phyloP scores from a whole-genome alignment of 2,329 filamentous ascomycete species.

The Dactylellina parvicollis region DNA sequence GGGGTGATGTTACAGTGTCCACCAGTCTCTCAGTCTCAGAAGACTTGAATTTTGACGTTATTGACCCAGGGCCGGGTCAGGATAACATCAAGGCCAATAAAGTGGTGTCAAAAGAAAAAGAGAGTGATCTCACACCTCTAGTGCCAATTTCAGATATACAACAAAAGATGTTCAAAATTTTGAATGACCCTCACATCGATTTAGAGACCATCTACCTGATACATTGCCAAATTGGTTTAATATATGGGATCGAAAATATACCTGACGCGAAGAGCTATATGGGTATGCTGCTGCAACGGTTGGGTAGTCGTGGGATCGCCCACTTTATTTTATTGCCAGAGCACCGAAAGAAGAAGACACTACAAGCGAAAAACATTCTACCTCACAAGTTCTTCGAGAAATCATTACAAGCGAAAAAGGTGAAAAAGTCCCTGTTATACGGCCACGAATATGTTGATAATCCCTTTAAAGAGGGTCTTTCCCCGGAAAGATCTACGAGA shows the following conservation, averaged over 20 bases:
- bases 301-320: background rate
- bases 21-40: no score
- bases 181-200: background rate
- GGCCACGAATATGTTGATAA: background rate
- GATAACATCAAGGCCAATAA: no score
- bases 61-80: no score
- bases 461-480: background rate
- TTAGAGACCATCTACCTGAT: slow-evolving; percentile 5
- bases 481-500: background rate
- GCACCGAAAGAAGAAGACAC: background rate
- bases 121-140: slow-evolving; percentile 1
- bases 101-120: background rate
- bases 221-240: slow-evolving; percentile 25
- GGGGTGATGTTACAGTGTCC: no score
- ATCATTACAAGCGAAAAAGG: background rate
- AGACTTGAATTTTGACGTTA: no score
- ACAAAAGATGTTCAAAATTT: background rate
- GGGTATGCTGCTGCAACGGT: background rate
- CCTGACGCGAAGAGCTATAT: background rate
- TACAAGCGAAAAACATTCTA: background rate
- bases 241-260: slow-evolving; percentile 22
- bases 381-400: background rate
- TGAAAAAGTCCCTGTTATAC: background rate
- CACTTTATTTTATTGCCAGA: background rate
- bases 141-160: slow-evolving; percentile 3